Percentiles rank a stretch among this genome's conserved stretches.
phyloP scores from a whole-genome alignment of 2,329 filamentous ascomycete species.

The Waltergamsia citrina region DNA sequence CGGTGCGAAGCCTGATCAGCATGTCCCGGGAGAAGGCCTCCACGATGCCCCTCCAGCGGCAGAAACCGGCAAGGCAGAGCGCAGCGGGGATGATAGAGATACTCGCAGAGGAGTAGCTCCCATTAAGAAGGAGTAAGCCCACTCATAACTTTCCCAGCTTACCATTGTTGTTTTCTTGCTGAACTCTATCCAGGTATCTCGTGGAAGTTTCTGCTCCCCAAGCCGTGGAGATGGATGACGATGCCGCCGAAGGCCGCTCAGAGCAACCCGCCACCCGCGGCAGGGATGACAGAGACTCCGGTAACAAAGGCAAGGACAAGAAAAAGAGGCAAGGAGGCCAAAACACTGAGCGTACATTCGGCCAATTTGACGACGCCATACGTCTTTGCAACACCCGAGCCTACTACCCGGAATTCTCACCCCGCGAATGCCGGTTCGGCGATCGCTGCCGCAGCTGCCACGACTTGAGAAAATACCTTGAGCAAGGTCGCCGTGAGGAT shows the following conservation, averaged over 20 bases:
- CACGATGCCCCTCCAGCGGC: slow-evolving; percentile 12
- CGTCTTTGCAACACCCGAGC: slow-evolving; percentile 69
- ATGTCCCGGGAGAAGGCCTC: slow-evolving; percentile 10
- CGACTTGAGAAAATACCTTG: slow-evolving; percentile 76
- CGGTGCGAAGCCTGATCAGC: slow-evolving; percentile 2
- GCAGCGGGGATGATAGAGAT: slow-evolving; percentile 8
- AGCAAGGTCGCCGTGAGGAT: slow-evolving; percentile 72
- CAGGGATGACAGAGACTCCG: slow-evolving; percentile 41
- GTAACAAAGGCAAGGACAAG: slow-evolving; percentile 22
- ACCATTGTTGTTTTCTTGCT: slow-evolving; percentile 6
- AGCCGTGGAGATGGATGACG: slow-evolving; percentile 25
- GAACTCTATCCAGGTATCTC: slow-evolving; percentile 26
- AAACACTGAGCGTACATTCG: slow-evolving; percentile 77
- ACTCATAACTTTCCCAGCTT: not conserved
- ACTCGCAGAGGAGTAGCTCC: slow-evolving; percentile 46
- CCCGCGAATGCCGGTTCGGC: slow-evolving; percentile 65
- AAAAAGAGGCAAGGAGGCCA: slow-evolving; percentile 46
- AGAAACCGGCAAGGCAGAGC: slow-evolving; percentile 7
- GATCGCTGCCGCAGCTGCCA: slow-evolving; percentile 76
- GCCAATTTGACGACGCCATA: slow-evolving; percentile 67
- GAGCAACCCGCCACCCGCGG: slow-evolving; percentile 26
- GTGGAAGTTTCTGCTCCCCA: slow-evolving; percentile 19
- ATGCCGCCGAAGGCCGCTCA: slow-evolving; percentile 36
- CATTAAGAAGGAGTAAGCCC: slow-evolving; percentile 61
- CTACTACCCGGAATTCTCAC: slow-evolving; percentile 71